A percentile compares a stretch with the other conserved stretches of the same genome.
Conservation (phyloP, 371 early-diverging fungal genomes). For the Zopfochytrium polystomum region DNA sequence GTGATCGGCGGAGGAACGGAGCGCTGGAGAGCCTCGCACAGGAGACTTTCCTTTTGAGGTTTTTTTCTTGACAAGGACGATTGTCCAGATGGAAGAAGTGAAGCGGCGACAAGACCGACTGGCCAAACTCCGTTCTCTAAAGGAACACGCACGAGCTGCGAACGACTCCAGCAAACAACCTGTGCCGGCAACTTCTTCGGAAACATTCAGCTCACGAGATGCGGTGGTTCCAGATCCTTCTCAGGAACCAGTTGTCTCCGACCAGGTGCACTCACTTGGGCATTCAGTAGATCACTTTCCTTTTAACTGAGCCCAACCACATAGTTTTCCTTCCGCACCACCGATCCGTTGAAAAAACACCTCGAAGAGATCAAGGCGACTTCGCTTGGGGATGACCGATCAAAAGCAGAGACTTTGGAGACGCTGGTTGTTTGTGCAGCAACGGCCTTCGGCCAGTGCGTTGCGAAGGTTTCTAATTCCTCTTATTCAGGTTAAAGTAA, state of each 20-base stretch:
- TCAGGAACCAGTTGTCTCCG: constrained; percentile 19
- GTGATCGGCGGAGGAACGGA: no score
- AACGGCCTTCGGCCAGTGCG: background rate
- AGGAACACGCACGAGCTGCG: constrained; percentile 10
- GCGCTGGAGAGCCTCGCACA: no score
- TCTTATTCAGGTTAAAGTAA: constrained; percentile 8
- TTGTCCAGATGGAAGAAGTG: background rate
- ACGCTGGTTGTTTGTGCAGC: constrained; percentile 7
- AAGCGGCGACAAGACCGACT: constrained; percentile 16
- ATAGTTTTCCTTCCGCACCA: background rate
- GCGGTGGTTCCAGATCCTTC: constrained; percentile 5
- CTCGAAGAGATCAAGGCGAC: background rate
- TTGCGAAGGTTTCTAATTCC: background rate
- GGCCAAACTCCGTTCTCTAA: constrained; percentile 19
- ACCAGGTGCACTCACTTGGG: constrained; percentile 1
- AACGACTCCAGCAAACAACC: background rate
- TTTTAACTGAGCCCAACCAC: background rate
- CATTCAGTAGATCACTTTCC: background rate
- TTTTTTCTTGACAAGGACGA: no score
- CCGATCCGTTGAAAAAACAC: constrained; percentile 3
- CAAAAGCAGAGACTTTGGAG: constrained; percentile 19
- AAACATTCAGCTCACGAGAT: background rate
- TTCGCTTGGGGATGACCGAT: background rate
- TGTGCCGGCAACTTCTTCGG: background rate
- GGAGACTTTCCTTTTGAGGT: no score